phyloP scores from a whole-genome alignment of 2,329 filamentous ascomycete genomes.

The Fusarium sp. region DNA sequence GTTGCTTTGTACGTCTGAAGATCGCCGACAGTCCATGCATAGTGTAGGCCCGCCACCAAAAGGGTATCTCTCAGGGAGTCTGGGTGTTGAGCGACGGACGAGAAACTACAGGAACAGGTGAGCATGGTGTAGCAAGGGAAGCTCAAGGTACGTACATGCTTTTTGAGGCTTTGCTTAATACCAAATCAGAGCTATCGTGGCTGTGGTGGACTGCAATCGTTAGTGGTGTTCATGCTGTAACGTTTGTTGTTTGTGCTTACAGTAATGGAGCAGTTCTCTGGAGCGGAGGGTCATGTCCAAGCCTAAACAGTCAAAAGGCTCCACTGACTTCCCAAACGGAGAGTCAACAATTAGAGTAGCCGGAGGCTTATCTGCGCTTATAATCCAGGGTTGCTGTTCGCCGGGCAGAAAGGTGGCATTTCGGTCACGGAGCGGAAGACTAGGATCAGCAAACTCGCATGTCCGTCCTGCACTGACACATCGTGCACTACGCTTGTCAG shows the following conservation, averaged over 20 bases:
- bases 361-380: neutral
- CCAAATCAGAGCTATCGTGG: conserved; percentile 9
- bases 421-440: conserved; percentile 44
- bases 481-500: conserved; percentile 12
- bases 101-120: neutral
- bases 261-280: conserved; percentile 44
- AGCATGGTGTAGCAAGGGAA: rapidly evolving
- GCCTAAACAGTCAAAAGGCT: conserved; percentile 39
- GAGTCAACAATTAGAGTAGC: neutral
- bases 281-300: conserved; percentile 45
- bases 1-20: conserved; percentile 36
- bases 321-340: conserved; percentile 14
- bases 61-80: conserved; percentile 41
- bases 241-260: conserved; percentile 15
- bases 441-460: conserved; percentile 37
- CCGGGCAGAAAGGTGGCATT: conserved; percentile 36
- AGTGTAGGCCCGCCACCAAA: conserved; percentile 38
- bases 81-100: conserved; percentile 34
- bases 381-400: conserved; percentile 42
- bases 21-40: conserved; percentile 42
- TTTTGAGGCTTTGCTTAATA: conserved; percentile 14
- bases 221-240: neutral
- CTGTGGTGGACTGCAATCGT: conserved; percentile 32
- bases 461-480: conserved; percentile 23
- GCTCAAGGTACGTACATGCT: conserved; percentile 6